Conservation (phyloP, 1,284 basidiomycete species). For the Limonomyces culmigenus region DNA sequence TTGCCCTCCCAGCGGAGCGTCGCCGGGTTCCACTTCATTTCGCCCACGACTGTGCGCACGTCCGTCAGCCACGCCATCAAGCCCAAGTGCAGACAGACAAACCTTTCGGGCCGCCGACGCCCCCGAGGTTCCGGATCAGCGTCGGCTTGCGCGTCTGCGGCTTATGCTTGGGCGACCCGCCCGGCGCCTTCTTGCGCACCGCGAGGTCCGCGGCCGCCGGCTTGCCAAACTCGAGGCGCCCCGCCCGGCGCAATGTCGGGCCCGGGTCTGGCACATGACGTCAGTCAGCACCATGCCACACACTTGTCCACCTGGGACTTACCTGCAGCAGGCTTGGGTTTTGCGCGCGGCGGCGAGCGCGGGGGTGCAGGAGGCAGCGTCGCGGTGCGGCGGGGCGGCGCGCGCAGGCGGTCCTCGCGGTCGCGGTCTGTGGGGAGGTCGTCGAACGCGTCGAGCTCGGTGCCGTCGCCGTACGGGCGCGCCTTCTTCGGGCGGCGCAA, state of each 20-base stretch:
- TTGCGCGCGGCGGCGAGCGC: too few relatives aligned
- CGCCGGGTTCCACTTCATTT: constrained; percentile 93
- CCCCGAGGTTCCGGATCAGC: constrained; percentile 74
- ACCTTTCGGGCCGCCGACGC: constrained; percentile 63
- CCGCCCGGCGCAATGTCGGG: constrained; percentile 22
- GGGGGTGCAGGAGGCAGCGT: constrained; percentile 14
- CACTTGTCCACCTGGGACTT: constrained; percentile 30
- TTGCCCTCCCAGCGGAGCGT: constrained; percentile 93
- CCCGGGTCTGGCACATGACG: neutral
- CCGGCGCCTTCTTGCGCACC: constrained; percentile 38
- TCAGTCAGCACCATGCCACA: constrained; percentile 9
- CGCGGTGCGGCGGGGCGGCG: constrained; percentile 50
- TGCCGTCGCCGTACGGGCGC: constrained; percentile 77
- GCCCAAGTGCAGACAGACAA: constrained; percentile 11
- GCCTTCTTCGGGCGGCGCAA: constrained; percentile 59
- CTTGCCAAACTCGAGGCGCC: constrained; percentile 19
- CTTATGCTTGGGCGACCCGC: constrained; percentile 25
- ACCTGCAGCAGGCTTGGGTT: too few relatives aligned
- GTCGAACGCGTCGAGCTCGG: constrained; percentile 82
- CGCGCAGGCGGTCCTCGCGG: constrained; percentile 53
- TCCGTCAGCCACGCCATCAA: constrained; percentile 6
- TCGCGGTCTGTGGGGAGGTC: constrained; percentile 80
- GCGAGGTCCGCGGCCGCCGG: constrained; percentile 15
- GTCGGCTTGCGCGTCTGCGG: constrained; percentile 62
- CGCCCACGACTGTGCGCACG: constrained; percentile 53